These are phyloP conservation scores for Coprinopsis sp. DNA, from an alignment of 768 basidiomycete species.

Conservation along the genomic window DNA sequence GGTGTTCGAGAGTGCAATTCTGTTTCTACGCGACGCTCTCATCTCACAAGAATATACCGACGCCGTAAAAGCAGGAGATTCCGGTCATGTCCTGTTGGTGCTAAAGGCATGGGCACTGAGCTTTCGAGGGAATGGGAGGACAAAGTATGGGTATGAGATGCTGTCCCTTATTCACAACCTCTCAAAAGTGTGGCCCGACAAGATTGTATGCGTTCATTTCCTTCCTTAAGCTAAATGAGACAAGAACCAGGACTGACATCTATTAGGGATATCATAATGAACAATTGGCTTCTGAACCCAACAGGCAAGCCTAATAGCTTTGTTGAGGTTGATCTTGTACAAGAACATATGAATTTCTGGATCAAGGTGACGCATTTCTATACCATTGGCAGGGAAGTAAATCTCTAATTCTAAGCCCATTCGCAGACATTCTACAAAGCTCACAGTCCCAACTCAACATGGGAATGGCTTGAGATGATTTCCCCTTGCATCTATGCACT, in stretches of 20 bases:
- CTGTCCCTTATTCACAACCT: constrained; percentile 25
- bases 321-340: constrained; percentile 27
- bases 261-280: constrained; percentile 19
- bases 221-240: no score
- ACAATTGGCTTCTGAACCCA: constrained; percentile 32
- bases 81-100: constrained; percentile 24
- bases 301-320: constrained; percentile 22
- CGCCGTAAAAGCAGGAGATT: constrained; percentile 29
- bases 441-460: constrained; percentile 19
- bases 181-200: constrained; percentile 18
- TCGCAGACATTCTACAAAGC: constrained; percentile 20
- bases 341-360: constrained; percentile 32
- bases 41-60: constrained; percentile 21
- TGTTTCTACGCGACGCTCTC: constrained; percentile 27
- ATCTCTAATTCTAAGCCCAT: background rate
- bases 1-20: constrained; percentile 24
- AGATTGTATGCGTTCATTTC: constrained; percentile 15
- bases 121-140: constrained; percentile 26
- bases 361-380: constrained; percentile 24
- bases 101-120: constrained; percentile 24
- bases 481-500: constrained; percentile 21
- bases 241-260: background rate
- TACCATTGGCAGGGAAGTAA: background rate
- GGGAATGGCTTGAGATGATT: constrained; percentile 25
- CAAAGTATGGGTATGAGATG: constrained; percentile 33